Percentiles rank a stretch among this genome's conserved stretches.
Conservation (phyloP, 306 rosid species). For the Prunus salicina region DNA sequence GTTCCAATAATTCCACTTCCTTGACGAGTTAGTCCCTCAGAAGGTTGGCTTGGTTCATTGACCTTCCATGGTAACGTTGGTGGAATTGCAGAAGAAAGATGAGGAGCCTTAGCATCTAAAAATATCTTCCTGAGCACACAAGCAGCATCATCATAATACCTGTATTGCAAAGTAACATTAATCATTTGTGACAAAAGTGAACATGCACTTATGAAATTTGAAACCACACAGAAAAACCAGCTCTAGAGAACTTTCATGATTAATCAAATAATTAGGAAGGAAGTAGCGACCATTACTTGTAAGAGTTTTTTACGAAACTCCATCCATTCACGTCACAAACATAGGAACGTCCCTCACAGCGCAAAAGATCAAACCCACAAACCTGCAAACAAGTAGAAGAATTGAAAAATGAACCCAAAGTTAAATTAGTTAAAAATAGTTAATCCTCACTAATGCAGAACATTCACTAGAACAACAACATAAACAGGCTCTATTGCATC, state of each 20-base stretch:
- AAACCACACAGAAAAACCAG: constrained; percentile 17
- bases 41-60: constrained; percentile 64
- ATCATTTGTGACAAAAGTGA: neutral
- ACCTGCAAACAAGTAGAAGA: constrained; percentile 57
- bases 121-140: constrained; percentile 95
- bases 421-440: neutral
- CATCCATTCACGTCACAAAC: constrained; percentile 99
- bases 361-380: constrained; percentile 96
- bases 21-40: constrained; percentile 86
- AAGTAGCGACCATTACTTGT: constrained; percentile 59
- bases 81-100: constrained; percentile 90
- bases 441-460: neutral
- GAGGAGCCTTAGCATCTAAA: constrained; percentile 96
- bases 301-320: constrained; percentile 96
- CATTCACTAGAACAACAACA: neutral
- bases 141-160: constrained; percentile 97
- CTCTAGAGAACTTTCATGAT: constrained; percentile 2
- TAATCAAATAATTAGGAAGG: constrained; percentile 16
- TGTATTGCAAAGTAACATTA: constrained; percentile 30
- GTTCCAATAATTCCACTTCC: constrained; percentile 86
- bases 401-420: constrained; percentile 21
- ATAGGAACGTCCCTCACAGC: constrained; percentile 91
- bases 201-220: constrained; percentile 3
- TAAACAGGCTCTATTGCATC: neutral
- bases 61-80: constrained; percentile 92